phyloP scores from a whole-genome alignment of 257 asterid species.

The Osmanthus fragrans region DNA sequence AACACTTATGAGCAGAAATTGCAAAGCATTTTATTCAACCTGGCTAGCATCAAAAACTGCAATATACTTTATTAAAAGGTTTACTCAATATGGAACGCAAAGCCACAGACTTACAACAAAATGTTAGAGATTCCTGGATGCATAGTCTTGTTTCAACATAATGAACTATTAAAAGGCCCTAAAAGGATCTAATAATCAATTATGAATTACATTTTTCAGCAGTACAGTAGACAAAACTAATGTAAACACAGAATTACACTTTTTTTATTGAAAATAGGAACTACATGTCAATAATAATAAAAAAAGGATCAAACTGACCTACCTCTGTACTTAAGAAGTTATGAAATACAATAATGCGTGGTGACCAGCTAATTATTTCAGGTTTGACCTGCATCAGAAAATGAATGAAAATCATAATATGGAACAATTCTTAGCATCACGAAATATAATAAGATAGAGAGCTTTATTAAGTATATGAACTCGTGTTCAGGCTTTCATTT shows the following conservation, averaged over 20 bases:
- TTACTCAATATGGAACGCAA: not conserved
- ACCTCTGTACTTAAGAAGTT: slow-evolving; percentile 83
- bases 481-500: slow-evolving; percentile 2
- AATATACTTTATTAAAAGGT: not conserved
- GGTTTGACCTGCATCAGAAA: slow-evolving; percentile 64
- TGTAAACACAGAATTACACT: not conserved
- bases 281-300: not conserved
- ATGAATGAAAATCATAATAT: slow-evolving; percentile 16
- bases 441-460: not conserved
- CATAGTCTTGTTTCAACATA: not conserved
- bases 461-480: slow-evolving; percentile 1
- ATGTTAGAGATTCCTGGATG: not conserved
- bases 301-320: slow-evolving; percentile 17
- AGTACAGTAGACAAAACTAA: not conserved
- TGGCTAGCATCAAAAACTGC: not conserved
- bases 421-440: not conserved
- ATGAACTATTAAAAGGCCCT: not conserved
- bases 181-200: not conserved
- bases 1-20: not conserved
- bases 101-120: not conserved
- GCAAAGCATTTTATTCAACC: not conserved
- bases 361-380: slow-evolving; percentile 81
- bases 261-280: not conserved
- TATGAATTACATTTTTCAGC: not conserved
- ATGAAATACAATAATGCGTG: slow-evolving; percentile 64